phyloP scores from a whole-genome alignment of 257 asterid genomes.

The Jacaranda mimosifolia region DNA sequence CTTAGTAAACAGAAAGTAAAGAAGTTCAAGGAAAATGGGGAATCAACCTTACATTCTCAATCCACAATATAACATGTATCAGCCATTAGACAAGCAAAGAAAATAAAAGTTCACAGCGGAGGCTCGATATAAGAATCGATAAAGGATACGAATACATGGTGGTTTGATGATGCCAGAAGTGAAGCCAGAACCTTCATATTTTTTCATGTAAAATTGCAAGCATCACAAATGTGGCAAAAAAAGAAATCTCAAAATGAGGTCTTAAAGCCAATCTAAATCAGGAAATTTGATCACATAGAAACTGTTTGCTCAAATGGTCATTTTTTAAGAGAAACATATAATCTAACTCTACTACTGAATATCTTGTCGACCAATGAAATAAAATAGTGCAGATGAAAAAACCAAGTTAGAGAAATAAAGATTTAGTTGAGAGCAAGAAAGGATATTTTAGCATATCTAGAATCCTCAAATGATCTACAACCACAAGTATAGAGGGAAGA shows the following conservation, averaged over 20 bases:
- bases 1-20: constrained; percentile 6
- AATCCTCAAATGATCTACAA: constrained; percentile 71
- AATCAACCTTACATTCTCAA: constrained; percentile 20
- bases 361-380: no score
- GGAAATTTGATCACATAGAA: constrained; percentile 8
- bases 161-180: constrained; percentile 72
- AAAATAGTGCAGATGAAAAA: not conserved
- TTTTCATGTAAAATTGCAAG: constrained; percentile 47
- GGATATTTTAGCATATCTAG: constrained; percentile 54
- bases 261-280: not conserved
- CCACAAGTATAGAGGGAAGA: no score
- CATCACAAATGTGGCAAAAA: constrained; percentile 14
- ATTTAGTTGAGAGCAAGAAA: constrained; percentile 22
- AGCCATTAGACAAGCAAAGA: constrained; percentile 56
- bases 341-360: no score
- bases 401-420: not conserved
- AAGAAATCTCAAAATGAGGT: not conserved
- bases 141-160: constrained; percentile 60
- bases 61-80: constrained; percentile 36
- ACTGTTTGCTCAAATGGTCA: no score
- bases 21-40: not conserved
- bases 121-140: constrained; percentile 64
- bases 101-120: constrained; percentile 65
- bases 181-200: constrained; percentile 50
- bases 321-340: no score